Evolutionary conservation across 495 filamentous ascomycete species (phyloP).

Genomic region (Evansstolkia leycettana): DNA sequence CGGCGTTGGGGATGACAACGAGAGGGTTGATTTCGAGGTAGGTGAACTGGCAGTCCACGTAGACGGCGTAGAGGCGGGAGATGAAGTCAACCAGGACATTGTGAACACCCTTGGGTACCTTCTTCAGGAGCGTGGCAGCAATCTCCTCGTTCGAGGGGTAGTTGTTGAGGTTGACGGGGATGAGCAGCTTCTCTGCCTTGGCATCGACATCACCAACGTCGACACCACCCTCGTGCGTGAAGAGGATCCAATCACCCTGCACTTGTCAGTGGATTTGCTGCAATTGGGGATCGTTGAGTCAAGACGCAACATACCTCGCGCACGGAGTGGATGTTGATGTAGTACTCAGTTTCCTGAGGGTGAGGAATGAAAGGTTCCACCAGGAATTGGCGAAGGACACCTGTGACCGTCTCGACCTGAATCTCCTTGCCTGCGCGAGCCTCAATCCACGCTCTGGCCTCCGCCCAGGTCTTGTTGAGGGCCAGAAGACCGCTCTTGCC

Average conservation of each 20-base stretch:
- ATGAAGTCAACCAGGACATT: conserved; percentile 99
- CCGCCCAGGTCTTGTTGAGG: conserved; percentile 94
- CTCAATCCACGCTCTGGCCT: conserved; percentile 86
- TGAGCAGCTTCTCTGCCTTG: conserved; percentile 95
- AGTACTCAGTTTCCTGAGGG: conserved; percentile 86
- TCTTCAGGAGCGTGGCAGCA: conserved; percentile 68
- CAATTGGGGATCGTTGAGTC: conserved; percentile 1
- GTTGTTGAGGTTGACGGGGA: conserved; percentile 88
- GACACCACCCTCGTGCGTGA: conserved; percentile 98
- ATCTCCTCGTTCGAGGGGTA: conserved; percentile 96
- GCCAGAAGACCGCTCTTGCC: conserved; percentile 96
- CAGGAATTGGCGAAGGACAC: conserved; percentile 84
- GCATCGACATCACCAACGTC: conserved; percentile 98
- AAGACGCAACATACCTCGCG: conserved; percentile 56
- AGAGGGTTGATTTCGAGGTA: conserved; percentile 99
- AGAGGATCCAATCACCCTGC: conserved; percentile 99
- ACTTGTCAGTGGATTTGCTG: conserved; percentile 3
- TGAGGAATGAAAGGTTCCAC: conserved; percentile 98
- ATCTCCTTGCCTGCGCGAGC: conserved; percentile 81
- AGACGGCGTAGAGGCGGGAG: conserved; percentile 86
- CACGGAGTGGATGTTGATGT: conserved; percentile 93
- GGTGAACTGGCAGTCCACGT: conserved; percentile 99
- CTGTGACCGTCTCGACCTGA: conserved; percentile 83
- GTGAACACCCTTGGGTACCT: conserved; percentile 91
- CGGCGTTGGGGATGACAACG: conserved; percentile 91